Evolutionary conservation across 2,329 filamentous ascomycete species (phyloP).

Genomic region (Paecilomyces fulvus): DNA sequence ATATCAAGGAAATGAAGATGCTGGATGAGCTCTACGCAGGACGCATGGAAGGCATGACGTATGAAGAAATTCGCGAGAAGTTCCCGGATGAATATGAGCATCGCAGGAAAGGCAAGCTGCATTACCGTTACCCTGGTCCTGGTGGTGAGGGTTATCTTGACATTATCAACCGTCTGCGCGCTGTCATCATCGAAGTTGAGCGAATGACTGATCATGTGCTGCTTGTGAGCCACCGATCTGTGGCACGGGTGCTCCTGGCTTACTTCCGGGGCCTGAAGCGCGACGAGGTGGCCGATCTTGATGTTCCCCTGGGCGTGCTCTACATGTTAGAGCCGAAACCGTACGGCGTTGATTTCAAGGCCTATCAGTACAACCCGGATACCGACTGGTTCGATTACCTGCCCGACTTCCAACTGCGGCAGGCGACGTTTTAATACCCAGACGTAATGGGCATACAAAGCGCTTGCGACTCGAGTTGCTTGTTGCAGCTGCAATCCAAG

Average conservation of each 20-base stretch:
- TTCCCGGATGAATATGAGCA: conserved; percentile 74
- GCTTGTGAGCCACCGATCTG: conserved; percentile 84
- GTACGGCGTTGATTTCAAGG: conserved; percentile 94
- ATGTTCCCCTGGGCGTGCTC: conserved; percentile 86
- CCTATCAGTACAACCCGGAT: conserved; percentile 77
- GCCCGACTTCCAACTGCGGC: conserved; percentile 67
- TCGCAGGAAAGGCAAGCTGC: conserved; percentile 77
- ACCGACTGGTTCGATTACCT: conserved; percentile 76
- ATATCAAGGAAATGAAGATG: conserved; percentile 97
- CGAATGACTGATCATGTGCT: conserved; percentile 93
- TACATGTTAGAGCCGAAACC: conserved; percentile 96
- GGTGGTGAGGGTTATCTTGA: conserved; percentile 95
- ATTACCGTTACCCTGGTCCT: conserved; percentile 92
- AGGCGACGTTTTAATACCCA: conserved; percentile 17
- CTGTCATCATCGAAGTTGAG: conserved; percentile 95
- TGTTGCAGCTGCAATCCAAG: not conserved
- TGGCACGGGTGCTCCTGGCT: conserved; percentile 84
- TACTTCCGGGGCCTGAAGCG: conserved; percentile 92
- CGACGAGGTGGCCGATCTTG: conserved; percentile 86
- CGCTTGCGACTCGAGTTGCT: too few species aligned
- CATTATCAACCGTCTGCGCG: conserved; percentile 87
- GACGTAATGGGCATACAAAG: too few species aligned
- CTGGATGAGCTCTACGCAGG: conserved; percentile 93
- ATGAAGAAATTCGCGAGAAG: conserved; percentile 74
- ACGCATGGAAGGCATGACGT: conserved; percentile 89